Conservation (phyloP, 768 basidiomycete genomes). For the Saitozyma podzolica region DNA sequence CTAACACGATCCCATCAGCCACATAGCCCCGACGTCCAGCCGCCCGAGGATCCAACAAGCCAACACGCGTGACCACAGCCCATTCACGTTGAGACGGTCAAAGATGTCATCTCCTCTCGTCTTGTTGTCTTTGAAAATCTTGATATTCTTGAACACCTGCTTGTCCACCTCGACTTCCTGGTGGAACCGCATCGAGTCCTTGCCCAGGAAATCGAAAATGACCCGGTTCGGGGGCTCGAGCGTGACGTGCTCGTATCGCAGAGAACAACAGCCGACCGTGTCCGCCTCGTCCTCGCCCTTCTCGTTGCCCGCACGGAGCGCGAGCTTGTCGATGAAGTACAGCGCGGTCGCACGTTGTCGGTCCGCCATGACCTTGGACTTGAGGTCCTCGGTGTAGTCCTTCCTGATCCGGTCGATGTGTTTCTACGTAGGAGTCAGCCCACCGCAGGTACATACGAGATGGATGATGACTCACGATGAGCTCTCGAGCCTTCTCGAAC, state of each 20-base stretch:
- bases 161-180: constrained; percentile 76
- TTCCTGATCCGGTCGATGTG: constrained; percentile 87
- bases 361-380: constrained; percentile 87
- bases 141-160: constrained; percentile 97
- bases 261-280: constrained; percentile 96
- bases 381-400: constrained; percentile 81
- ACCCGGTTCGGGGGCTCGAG: constrained; percentile 82
- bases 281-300: constrained; percentile 99
- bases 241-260: constrained; percentile 95
- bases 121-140: constrained; percentile 90
- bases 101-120: constrained; percentile 83
- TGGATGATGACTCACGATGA: constrained; percentile 67
- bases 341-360: constrained; percentile 98
- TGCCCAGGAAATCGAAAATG: constrained; percentile 96
- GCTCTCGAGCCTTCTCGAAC: constrained; percentile 95
- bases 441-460: background rate
- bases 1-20: constrained; percentile 54
- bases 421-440: constrained; percentile 57
- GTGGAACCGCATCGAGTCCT: constrained; percentile 97
- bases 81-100: constrained; percentile 85
- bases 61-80: background rate
- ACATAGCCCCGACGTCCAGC: background rate
- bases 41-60: constrained; percentile 8
- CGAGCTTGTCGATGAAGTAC: constrained; percentile 97
- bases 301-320: constrained; percentile 98